These are phyloP conservation scores for Spatholobus suberectus DNA, from an alignment of 306 rosid species.

Conservation along the genomic window DNA sequence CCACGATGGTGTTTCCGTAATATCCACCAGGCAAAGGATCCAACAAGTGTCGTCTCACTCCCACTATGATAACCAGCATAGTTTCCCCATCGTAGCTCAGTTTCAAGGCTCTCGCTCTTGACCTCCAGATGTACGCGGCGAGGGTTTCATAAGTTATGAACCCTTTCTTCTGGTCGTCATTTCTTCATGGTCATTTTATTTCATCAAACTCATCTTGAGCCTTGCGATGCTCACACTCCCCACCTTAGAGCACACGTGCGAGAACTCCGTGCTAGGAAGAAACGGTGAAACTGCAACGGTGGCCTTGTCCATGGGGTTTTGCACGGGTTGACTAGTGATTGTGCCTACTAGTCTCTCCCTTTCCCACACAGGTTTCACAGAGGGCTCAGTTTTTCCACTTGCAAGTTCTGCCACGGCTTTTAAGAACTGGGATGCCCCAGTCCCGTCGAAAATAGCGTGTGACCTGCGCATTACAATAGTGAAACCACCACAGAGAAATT, in stretches of 20 bases:
- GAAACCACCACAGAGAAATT: slow-evolving; percentile 53
- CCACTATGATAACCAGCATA: not conserved
- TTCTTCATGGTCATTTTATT: not conserved
- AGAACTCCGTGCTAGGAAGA: slow-evolving; percentile 11
- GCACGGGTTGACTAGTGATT: slow-evolving; percentile 17
- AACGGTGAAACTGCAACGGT: slow-evolving; percentile 43
- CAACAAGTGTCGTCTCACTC: slow-evolving; percentile 25
- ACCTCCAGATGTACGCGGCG: not conserved
- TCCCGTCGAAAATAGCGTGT: slow-evolving; percentile 48
- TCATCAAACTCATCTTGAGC: not conserved
- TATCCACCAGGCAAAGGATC: slow-evolving; percentile 54
- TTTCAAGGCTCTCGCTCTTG: slow-evolving; percentile 4
- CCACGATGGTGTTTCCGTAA: slow-evolving; percentile 48
- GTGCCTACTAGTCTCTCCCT: slow-evolving; percentile 47
- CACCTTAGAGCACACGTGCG: slow-evolving; percentile 31
- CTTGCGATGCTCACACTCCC: not conserved
- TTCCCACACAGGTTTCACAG: slow-evolving; percentile 57
- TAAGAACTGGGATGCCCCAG: slow-evolving; percentile 44
- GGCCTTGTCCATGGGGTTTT: not conserved
- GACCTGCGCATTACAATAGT: slow-evolving; percentile 34
- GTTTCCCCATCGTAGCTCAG: not conserved
- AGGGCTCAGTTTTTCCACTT: slow-evolving; percentile 46
- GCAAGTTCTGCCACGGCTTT: slow-evolving; percentile 50
- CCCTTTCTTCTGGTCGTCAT: too few species aligned
- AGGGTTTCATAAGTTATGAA: not conserved